These are phyloP conservation scores for Paecilomyces fulvus DNA, from an alignment of 2,329 filamentous ascomycete genomes.

Conservation along the genomic window DNA sequence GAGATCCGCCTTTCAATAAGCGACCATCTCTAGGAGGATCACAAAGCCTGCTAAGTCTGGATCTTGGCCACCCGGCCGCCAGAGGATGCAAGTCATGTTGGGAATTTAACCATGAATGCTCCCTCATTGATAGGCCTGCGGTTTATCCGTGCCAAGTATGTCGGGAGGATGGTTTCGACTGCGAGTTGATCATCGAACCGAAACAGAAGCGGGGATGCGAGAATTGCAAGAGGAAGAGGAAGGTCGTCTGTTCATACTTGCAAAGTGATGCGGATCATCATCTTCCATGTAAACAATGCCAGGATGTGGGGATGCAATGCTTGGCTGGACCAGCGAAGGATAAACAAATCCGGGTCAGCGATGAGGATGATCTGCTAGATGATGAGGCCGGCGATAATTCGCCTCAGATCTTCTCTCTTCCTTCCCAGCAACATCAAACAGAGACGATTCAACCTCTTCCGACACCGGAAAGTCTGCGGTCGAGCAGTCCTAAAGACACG, in stretches of 20 bases:
- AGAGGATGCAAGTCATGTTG: conserved; percentile 27
- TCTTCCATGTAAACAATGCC: conserved; percentile 24
- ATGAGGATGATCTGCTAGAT: conserved; percentile 6
- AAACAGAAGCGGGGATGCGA: conserved; percentile 26
- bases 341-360: background rate
- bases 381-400: background rate
- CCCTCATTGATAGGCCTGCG: conserved; percentile 22
- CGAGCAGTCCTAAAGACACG: background rate
- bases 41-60: background rate
- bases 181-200: conserved; percentile 26
- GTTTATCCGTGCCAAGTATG: conserved; percentile 31
- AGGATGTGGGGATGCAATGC: conserved; percentile 18
- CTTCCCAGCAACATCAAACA: background rate
- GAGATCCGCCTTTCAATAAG: background rate
- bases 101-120: conserved; percentile 20
- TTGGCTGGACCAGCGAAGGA: conserved; percentile 26
- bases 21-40: background rate
- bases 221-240: conserved; percentile 18
- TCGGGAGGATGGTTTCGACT: conserved; percentile 20
- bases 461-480: conserved; percentile 4
- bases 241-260: conserved; percentile 25
- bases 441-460: background rate
- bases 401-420: background rate
- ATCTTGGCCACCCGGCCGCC: conserved; percentile 19
- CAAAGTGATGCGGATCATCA: conserved; percentile 15